phyloP scores from a whole-genome alignment of 1,284 basidiomycete species.

The Tremellales sp. region DNA sequence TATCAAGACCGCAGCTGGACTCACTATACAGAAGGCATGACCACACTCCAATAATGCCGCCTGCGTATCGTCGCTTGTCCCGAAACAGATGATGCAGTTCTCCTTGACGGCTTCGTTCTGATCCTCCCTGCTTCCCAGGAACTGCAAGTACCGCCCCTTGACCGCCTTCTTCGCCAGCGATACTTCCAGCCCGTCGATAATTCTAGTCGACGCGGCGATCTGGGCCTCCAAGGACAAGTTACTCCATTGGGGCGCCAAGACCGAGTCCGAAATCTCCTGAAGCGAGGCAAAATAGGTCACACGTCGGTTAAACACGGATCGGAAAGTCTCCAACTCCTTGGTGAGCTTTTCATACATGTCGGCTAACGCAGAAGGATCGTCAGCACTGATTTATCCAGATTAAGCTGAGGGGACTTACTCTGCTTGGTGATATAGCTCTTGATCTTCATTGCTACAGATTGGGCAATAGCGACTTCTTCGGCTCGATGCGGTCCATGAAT shows the following conservation, averaged over 20 bases:
- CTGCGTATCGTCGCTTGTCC: slow-evolving; percentile 36
- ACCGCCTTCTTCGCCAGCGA: slow-evolving; percentile 28
- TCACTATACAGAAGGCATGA: slow-evolving; percentile 41
- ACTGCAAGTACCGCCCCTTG: slow-evolving; percentile 36
- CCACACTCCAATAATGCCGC: slow-evolving; percentile 39
- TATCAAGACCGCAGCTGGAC: slow-evolving; percentile 1
- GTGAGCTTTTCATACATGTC: slow-evolving; percentile 37
- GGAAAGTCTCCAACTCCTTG: slow-evolving; percentile 44
- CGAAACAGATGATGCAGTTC: slow-evolving; percentile 45
- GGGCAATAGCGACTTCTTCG: slow-evolving; percentile 28
- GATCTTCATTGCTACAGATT: slow-evolving; percentile 10
- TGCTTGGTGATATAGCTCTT: slow-evolving; percentile 25
- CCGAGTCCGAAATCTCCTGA: slow-evolving; percentile 47
- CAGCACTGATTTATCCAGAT: background rate
- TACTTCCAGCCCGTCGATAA: slow-evolving; percentile 24
- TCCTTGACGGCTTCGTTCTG: slow-evolving; percentile 29
- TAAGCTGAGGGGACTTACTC: slow-evolving; percentile 13
- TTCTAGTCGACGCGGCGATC: slow-evolving; percentile 9
- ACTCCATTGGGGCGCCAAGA: slow-evolving; percentile 3
- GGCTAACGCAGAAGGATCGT: slow-evolving; percentile 23
- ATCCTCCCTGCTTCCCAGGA: slow-evolving; percentile 22
- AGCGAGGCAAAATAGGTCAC: slow-evolving; percentile 42
- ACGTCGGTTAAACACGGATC: slow-evolving; percentile 40
- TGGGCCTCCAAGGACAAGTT: slow-evolving; percentile 7
- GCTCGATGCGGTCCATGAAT: slow-evolving; percentile 15